A percentile compares a stretch with the other conserved stretches of the same genome.
phyloP scores from a whole-genome alignment of 2,329 filamentous ascomycete species.

The Dactylellina parvicollis region DNA sequence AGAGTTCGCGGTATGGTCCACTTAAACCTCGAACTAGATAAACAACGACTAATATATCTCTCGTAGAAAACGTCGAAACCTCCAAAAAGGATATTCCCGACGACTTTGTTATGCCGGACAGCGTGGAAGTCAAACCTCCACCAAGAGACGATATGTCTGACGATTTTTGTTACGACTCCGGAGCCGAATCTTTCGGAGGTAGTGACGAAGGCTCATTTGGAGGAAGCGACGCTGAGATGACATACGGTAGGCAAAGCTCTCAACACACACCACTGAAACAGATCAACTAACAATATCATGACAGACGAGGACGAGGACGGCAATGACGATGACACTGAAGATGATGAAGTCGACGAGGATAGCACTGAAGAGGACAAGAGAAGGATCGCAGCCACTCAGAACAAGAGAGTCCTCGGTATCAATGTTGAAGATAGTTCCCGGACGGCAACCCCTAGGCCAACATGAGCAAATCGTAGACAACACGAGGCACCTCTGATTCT shows the following conservation, averaged over 20 bases:
- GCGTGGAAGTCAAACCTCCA: constrained; percentile 69
- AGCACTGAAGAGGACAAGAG: constrained; percentile 22
- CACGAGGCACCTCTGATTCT: not conserved
- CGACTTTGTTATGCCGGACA: constrained; percentile 83
- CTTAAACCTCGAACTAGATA: not conserved
- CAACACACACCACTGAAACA: not conserved
- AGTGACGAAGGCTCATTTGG: constrained; percentile 48
- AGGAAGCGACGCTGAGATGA: constrained; percentile 58
- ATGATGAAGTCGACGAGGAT: constrained; percentile 48
- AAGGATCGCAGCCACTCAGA: constrained; percentile 33
- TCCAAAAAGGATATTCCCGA: constrained; percentile 82
- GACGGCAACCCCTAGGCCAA: constrained; percentile 47
- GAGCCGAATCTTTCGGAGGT: constrained; percentile 61
- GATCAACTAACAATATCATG: constrained; percentile 22
- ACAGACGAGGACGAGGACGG: constrained; percentile 61
- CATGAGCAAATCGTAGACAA: constrained; percentile 7
- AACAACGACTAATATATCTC: constrained; percentile 64
- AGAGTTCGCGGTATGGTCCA: constrained; percentile 58
- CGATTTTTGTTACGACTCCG: constrained; percentile 82
- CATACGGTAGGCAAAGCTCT: constrained; percentile 55
- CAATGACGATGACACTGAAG: constrained; percentile 53
- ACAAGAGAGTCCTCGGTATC: constrained; percentile 42
- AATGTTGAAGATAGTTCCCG: constrained; percentile 48
- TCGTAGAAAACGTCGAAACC: constrained; percentile 73
- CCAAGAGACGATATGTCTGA: constrained; percentile 73